Base-by-base conservation (phyloP, 228 moss, liverwort and hornwort species). In the Sphagnum magellanicum region DNA sequence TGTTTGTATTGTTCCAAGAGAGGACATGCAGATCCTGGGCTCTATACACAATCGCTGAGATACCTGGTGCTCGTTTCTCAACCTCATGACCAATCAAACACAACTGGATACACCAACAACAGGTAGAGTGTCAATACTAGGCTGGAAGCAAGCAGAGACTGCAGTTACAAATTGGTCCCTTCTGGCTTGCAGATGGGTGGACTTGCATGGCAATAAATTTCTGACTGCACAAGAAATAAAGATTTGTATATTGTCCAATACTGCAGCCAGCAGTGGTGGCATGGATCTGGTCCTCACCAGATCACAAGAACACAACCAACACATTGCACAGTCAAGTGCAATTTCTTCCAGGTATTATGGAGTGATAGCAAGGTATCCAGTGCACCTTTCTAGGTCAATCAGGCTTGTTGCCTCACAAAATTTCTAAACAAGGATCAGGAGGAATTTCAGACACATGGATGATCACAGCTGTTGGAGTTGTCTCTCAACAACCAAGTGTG, bases 11-110 rank as follows among this genome's bases (percentile, higher is more conserved):
- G 69, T 84, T 74, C 64, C 79, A 86, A 13, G 91, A 79, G 49
- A 89, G 52, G 69, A 74, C 70, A 63, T 73, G 63, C 66, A 79
- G 62, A 52, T 53, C 72, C 57, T 76, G 87, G 6, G 84, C 69
- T 59, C 74, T 81, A 55, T 70, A 72, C 57, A 89, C 62, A 14
- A 89, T 49, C 60, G 67, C 73, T 50, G 89, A 74, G 68, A 86
- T 69, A 70, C 86, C 65, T 63, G 93, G 93, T 72, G 86, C 64
- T 9, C 71, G 77, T 76, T 82, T 79, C 73, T 79, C 59, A 15
- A 83, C 83, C 51, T 74, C 77, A 14, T 76, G 81, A 51, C 89
- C 91, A n/a, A 87, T 65, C 5, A 65, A 65, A 76, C 84, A 76
- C 70, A 94, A 79, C 93, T 94, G 89, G 47, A 61, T 71, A 52